These are phyloP conservation scores for Suillus hirtellus DNA, from an alignment of 768 basidiomycete species.

Conservation along the genomic window DNA sequence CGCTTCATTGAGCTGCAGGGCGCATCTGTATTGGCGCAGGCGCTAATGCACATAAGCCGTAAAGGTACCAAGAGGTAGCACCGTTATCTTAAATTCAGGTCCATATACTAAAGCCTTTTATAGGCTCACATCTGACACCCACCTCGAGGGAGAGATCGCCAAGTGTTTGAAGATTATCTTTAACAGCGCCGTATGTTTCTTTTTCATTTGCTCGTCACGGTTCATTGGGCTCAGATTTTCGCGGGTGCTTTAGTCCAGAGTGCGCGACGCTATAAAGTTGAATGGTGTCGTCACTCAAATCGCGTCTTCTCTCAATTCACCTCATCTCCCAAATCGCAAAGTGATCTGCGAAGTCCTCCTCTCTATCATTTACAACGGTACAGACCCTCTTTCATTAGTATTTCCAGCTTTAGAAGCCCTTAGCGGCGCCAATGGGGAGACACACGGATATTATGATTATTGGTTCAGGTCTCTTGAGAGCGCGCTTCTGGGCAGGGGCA, in stretches of 20 bases:
- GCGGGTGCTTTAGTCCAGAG: constrained; percentile 50
- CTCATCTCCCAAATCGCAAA: constrained; percentile 77
- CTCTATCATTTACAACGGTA: constrained; percentile 69
- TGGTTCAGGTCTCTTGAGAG: constrained; percentile 87
- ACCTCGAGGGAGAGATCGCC: constrained; percentile 83
- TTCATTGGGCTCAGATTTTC: constrained; percentile 11
- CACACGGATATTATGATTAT: constrained; percentile 69
- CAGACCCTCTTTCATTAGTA: constrained; percentile 64
- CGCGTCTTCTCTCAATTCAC: constrained; percentile 78
- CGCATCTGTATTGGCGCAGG: constrained; percentile 82
- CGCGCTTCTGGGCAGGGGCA: constrained; percentile 79
- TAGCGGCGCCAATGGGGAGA: constrained; percentile 62
- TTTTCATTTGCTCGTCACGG: not conserved
- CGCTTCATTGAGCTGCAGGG: constrained; percentile 76
- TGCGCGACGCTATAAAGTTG: constrained; percentile 73
- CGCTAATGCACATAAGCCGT: constrained; percentile 71
- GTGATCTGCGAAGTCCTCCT: constrained; percentile 76
- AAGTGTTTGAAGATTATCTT: constrained; percentile 86
- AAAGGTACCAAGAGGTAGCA: constrained; percentile 64
- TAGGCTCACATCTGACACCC: constrained; percentile 50
- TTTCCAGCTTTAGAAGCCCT: constrained; percentile 73
- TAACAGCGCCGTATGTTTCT: constrained; percentile 54
- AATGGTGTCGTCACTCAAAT: constrained; percentile 76
- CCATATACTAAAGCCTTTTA: constrained; percentile 10
- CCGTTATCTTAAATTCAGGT: not conserved